Base-by-base conservation (phyloP, 228 moss, liverwort and hornwort genomes). In the Sphagnum magellanicum region DNA sequence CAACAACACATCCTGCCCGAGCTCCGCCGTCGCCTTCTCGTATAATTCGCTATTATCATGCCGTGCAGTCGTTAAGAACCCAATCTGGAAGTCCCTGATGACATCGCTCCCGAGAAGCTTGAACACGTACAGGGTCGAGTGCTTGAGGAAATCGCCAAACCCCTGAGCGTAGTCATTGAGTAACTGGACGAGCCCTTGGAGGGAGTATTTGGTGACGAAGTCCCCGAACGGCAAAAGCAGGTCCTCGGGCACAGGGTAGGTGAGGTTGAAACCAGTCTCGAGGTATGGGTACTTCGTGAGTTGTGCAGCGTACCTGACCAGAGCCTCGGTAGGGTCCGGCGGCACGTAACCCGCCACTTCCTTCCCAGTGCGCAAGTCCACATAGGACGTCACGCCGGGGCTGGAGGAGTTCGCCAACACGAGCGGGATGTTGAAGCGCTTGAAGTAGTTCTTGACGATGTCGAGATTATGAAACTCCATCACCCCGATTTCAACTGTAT, bases 141-240 rank as follows among this genome's bases (percentile, higher is more conserved):
- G 59, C 2, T 59, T n/a, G 11, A 59, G 59, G 1, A 59, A 3
- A 2, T 59, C 59, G 59, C 59, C 4, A 10, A 59, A 1, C 32
- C 32, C 32, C 3, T 59, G 16, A 72, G 32, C 10, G n/a, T n/a
- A n/a, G n/a, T n/a, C n/a, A n/a, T n/a, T n/a, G n/a, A n/a, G n/a
- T n/a, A 50, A 15, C 4, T 6, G 17, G 15, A 65, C 51, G 7
- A 12, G 15, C 7, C 5, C 6, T 8, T 65, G 50, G 4, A 75
- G 63, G 12, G 48, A 46, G 17, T 70, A 75, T 50, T 70, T 74
- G 17, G 11, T 61, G 48, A 74, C 74, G 50, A 68, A 74, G 1
- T 74, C 52, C 6, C 68, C 61, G 10, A 74, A 74, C 12, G 68
- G 60, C 4, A 74, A 52, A 1, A 74, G 74, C 51, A 74, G 61